Percentiles rank a stretch among this genome's conserved stretches.
These are phyloP conservation scores for Artemisia annua DNA, from an alignment of 129 eudicot genomes.

Conservation along the genomic window DNA sequence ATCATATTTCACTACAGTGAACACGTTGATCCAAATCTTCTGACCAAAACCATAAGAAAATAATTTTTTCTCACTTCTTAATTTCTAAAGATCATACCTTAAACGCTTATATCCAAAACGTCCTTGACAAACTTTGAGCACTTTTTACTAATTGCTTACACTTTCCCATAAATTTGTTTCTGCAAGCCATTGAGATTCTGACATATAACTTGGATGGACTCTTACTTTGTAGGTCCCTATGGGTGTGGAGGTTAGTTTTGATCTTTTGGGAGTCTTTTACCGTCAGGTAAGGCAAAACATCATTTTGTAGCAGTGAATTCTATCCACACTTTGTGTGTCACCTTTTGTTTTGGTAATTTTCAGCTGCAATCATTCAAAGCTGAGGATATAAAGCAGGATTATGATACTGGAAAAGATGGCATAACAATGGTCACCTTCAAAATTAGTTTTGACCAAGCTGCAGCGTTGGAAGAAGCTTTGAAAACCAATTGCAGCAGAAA, in stretches of 20 bases:
- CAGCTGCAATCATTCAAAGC: slow-evolving; percentile 83
- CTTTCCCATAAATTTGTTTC: background rate
- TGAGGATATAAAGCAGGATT: slow-evolving; percentile 85
- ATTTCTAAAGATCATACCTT: background rate
- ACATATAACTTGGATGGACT: background rate
- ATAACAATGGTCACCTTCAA: slow-evolving; percentile 80
- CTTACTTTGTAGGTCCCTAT: slow-evolving; percentile 56
- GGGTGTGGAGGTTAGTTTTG: slow-evolving; percentile 90
- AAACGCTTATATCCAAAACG: background rate
- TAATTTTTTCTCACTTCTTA: background rate
- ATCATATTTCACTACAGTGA: background rate
- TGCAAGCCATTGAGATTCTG: background rate
- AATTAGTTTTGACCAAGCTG: slow-evolving; percentile 78
- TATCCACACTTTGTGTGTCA: background rate
- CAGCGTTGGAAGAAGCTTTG: slow-evolving; percentile 82
- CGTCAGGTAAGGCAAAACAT: slow-evolving; percentile 60
- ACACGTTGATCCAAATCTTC: background rate
- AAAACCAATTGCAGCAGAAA: slow-evolving; percentile 77
- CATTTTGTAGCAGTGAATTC: background rate
- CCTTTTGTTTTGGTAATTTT: slow-evolving; percentile 18
- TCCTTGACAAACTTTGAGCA: background rate
- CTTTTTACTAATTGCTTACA: background rate
- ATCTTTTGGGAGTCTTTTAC: slow-evolving; percentile 81
- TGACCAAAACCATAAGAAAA: background rate
- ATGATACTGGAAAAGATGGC: slow-evolving; percentile 96